Evolutionary conservation across 179 eudicot species (phyloP).

Genomic region (Silene vulgaris): DNA sequence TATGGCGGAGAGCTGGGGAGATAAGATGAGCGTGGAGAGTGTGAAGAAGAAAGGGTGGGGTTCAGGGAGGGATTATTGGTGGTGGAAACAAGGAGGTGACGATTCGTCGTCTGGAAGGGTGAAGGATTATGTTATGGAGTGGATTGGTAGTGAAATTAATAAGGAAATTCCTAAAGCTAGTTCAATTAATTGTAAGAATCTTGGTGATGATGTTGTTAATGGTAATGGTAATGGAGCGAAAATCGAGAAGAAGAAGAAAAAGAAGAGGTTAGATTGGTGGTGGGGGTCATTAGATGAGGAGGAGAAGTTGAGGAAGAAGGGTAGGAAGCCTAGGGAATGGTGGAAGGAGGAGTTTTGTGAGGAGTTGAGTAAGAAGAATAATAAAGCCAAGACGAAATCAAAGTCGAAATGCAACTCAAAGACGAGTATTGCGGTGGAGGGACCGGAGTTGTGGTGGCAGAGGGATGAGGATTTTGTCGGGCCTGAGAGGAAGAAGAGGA

Average conservation of each 20-base stretch:
- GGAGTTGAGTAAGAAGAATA: conserved; percentile 61
- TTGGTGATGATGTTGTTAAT: neutral
- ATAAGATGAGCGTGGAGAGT: conserved; percentile 63
- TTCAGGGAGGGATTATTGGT: conserved; percentile 63
- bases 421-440: conserved; percentile 39
- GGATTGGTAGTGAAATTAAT: conserved; percentile 87
- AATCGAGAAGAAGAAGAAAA: conserved; percentile 36
- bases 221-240: neutral
- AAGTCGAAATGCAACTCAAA: conserved; percentile 31
- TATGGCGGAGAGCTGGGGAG: conserved; percentile 53
- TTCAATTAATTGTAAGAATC: neutral
- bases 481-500: conserved; percentile 56
- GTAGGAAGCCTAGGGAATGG: conserved; percentile 84
- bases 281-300: conserved; percentile 50
- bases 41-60: conserved; percentile 44
- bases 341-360: conserved; percentile 95
- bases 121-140: conserved; percentile 92
- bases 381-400: conserved; percentile 32
- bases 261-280: conserved; percentile 72
- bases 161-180: conserved; percentile 58
- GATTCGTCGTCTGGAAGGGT: conserved; percentile 54
- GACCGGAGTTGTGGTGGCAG: conserved; percentile 69
- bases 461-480: conserved; percentile 58
- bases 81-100: conserved; percentile 79
- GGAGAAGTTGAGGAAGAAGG: conserved; percentile 38